Base-by-base conservation (phyloP, 345 rosid genomes). In the Populus tremula region DNA sequence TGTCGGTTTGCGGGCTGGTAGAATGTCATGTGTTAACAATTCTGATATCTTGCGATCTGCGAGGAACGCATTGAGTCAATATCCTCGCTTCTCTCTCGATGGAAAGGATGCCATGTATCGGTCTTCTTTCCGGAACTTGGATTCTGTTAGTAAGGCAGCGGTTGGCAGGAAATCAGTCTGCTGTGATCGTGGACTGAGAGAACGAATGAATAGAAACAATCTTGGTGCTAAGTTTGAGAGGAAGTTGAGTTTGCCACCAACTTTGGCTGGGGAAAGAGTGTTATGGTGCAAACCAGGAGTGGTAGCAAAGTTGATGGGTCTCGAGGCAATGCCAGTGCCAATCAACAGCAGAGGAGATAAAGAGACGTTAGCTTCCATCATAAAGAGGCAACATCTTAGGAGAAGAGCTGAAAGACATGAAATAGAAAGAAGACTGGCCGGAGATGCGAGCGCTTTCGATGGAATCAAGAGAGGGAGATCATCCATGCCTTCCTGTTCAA, bases 201-300 rank as follows among this genome's bases (percentile, higher is more conserved):
- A 77, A 25, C 79, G 81, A 27, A 59, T 54, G 43, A 38, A 20
- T 25, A 59, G 17, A 33, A 20, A 6, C 66, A 45, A 14, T 67
- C 18, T 53, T 11, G 69, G 43, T 25, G 47, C 84, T 1, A 81
- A 71, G 41, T 50, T 63, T 23, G 68, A 66, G 70, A 80, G 62
- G 29, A 61, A 39, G 3, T 77, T 38, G n/a, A 61, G 77, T 50
- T 56, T 84, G 70, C 92, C 91, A 7, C 73, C 72, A 47, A 82
- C 75, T 7, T 69, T 88, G 68, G 90, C 82, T 1, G 95, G 93
- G 53, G 90, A 90, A 76, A 88, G 72, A 16, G 98, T 93, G 82
- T 77, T 89, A 5, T 94, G 98, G 98, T 90, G 98, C 86, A 85
- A 91, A 61, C 92, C 98, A 7, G 97, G 98, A n/a, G 93, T 94